Percentiles rank a stretch among this genome's conserved stretches.
These are phyloP conservation scores for Mucor piriformis DNA, from an alignment of 371 early-diverging fungal species.

Conservation along the genomic window DNA sequence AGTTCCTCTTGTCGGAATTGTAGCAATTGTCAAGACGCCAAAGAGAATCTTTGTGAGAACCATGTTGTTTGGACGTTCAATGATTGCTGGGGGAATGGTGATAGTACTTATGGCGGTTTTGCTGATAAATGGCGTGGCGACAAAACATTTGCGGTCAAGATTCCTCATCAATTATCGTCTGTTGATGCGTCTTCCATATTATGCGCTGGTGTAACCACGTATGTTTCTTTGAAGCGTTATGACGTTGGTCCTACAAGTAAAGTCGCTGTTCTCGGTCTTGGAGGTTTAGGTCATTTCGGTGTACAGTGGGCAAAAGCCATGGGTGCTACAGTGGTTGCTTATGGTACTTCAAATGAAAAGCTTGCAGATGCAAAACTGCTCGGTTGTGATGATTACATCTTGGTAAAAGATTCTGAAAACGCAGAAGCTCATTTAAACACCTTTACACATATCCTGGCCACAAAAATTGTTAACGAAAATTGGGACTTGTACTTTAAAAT, in stretches of 20 bases:
- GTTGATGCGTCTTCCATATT: constrained; percentile 60
- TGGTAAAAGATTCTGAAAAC: constrained; percentile 16
- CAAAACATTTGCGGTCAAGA: constrained; percentile 59
- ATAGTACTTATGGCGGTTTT: constrained; percentile 69
- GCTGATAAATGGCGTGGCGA: constrained; percentile 48
- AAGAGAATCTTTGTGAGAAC: constrained; percentile 39
- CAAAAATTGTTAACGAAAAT: constrained; percentile 46
- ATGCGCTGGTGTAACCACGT: constrained; percentile 62
- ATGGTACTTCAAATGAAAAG: constrained; percentile 67
- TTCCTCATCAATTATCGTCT: constrained; percentile 60
- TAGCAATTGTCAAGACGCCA: constrained; percentile 17
- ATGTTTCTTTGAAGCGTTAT: constrained; percentile 54
- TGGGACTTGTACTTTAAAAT: constrained; percentile 38
- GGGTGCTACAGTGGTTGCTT: constrained; percentile 72
- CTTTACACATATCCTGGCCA: constrained; percentile 38
- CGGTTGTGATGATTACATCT: constrained; percentile 63
- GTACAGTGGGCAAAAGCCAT: constrained; percentile 57
- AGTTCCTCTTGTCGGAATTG: constrained; percentile 40
- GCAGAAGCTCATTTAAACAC: constrained; percentile 14
- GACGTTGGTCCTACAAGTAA: constrained; percentile 49
- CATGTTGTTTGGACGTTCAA: constrained; percentile 65
- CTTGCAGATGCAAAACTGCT: constrained; percentile 64
- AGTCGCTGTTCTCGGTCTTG: constrained; percentile 74
- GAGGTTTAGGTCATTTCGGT: constrained; percentile 78
- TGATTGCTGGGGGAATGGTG: constrained; percentile 54